Base-by-base conservation (phyloP, 805 yeast genomes). In the Teunomyces stri region DNA sequence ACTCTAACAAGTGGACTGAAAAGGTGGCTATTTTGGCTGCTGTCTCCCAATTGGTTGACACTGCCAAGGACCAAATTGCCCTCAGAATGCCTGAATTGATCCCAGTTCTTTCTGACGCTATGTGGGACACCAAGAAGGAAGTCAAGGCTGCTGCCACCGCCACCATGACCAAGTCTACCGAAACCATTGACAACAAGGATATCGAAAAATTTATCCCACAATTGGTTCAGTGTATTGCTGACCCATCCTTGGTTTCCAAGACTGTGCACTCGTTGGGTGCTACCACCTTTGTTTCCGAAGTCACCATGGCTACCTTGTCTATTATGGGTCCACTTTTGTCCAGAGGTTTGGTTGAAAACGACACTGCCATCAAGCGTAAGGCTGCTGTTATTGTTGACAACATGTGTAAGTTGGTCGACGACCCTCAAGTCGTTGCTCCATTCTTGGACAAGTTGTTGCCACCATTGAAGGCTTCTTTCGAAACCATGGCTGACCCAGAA, bases 371-470 rank as follows among this genome's bases (percentile, higher is more conserved):
- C 83, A 94, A 94, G 88, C 91, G 99, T 84, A 94, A 94, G 83
- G 87, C 98, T 69, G 99, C 99, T 63, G 99, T 94, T 72, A 94
- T 94, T 77, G 87, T 92, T 68, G 99, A 94, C 77, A 94, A 94
- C 96, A 94, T 94, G 99, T 94, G 99, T 88, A 94, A 94, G 80
- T 89, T 94, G 77, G 99, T 94, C 80, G 99, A 94, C 73, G 99
- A 94, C 74, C 99, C 99, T 64, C 98, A 94, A 81, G 95, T 94
- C 70, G 96, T 94, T 78, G 99, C 98, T 81, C 99, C 99, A 61
- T 94, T 94, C 89, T 80, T 94, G 86, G 79, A 81, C 77, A 87
- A 86, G 72, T 84, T 94, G 68, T 87, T 89, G 81, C 99, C 99
- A 72, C 88, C 97, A 68, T 82, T 94, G 76, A 89, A 89, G 85